A percentile compares a stretch with the other conserved stretches of the same genome.
Conservation (phyloP, 2,329 filamentous ascomycete species). For the Calonectria multiphialidica region DNA sequence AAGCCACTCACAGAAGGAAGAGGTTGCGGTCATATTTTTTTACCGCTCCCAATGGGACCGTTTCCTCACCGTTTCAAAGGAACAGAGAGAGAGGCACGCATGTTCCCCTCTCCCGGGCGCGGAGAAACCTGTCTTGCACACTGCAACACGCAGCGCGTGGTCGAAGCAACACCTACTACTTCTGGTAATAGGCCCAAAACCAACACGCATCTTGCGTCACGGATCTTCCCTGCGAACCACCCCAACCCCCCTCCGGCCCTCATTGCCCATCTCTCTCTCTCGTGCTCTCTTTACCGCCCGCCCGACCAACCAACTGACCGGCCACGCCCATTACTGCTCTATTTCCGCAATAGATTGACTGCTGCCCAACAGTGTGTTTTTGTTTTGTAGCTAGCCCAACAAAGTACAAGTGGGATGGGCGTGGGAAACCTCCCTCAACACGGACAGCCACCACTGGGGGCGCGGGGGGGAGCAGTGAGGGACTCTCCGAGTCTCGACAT, state of each 20-base stretch:
- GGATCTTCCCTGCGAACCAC: background rate
- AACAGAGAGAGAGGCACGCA: background rate
- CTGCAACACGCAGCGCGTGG: background rate
- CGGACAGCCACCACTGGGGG: no score
- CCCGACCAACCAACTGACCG: no score
- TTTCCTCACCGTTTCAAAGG: background rate
- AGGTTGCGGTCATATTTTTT: background rate
- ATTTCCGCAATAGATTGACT: background rate
- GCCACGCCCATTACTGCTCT: background rate
- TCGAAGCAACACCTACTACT: background rate
- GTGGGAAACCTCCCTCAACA: background rate
- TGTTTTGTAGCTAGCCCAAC: no score
- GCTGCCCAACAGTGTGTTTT: conserved; percentile 15
- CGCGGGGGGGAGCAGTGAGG: no score
- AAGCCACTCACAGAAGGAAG: background rate
- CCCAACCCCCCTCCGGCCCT: background rate
- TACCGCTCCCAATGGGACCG: background rate
- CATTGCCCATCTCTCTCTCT: background rate
- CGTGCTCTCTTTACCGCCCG: conserved; percentile 1
- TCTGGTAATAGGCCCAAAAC: background rate
- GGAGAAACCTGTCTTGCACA: background rate
- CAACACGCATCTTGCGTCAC: conserved; percentile 9
- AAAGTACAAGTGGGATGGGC: background rate
- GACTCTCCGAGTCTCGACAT: background rate
- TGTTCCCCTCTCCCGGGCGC: background rate